Evolutionary conservation across 2,329 filamentous ascomycete species (phyloP).

Genomic region (Uncinocarpus reesii): DNA sequence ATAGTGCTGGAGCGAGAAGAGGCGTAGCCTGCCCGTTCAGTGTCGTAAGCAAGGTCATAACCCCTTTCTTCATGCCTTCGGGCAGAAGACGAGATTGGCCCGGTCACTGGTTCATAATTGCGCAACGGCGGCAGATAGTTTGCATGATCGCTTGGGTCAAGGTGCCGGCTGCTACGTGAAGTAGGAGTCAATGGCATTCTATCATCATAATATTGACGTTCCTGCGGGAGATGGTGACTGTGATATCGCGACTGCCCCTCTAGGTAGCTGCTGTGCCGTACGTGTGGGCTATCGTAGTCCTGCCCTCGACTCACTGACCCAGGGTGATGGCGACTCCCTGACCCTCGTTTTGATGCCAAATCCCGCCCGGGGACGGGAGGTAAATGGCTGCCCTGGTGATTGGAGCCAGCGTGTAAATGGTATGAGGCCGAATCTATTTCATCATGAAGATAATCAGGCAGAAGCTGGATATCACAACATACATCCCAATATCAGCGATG

Average conservation of each 20-base stretch:
- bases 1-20: constrained; percentile 5
- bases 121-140: constrained; percentile 5
- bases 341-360: constrained; percentile 3
- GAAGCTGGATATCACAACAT: constrained; percentile 10
- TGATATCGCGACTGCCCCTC: constrained; percentile 9
- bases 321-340: background rate
- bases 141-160: background rate
- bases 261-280: constrained; percentile 3
- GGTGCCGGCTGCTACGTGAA: constrained; percentile 1
- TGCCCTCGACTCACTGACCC: constrained; percentile 1
- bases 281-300: constrained; percentile 2
- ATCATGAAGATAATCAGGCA: constrained; percentile 16
- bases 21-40: background rate
- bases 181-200: constrained; percentile 1
- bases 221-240: constrained; percentile 5
- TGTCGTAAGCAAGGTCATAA: constrained; percentile 3
- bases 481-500: constrained; percentile 5
- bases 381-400: constrained; percentile 3
- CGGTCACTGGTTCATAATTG: background rate
- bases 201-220: constrained; percentile 8
- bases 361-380: constrained; percentile 6
- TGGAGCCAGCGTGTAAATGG: constrained; percentile 8
- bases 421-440: constrained; percentile 15
- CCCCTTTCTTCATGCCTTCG: background rate
- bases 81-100: background rate